Conservation (phyloP, 176 grass and related monocot species). For the Bothriochloa decipiens region DNA sequence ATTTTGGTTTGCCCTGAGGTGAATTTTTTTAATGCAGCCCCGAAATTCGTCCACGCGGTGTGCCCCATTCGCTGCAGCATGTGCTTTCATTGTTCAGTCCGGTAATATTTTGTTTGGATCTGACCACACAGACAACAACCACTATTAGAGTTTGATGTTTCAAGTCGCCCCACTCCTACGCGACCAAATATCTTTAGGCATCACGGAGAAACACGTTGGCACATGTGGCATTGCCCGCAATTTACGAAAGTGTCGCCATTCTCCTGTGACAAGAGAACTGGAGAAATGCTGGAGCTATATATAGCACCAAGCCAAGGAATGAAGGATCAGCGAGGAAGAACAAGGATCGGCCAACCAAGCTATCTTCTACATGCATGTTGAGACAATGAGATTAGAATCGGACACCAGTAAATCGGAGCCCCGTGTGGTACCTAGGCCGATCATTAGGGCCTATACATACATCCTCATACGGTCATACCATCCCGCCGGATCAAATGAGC, state of each 20-base stretch:
- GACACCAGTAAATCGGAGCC: background rate
- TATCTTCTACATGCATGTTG: background rate
- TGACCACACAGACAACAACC: background rate
- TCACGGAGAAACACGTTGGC: background rate
- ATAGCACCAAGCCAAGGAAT: background rate
- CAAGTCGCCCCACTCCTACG: background rate
- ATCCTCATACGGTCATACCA: background rate
- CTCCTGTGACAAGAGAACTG: background rate
- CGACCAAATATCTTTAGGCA: constrained; percentile 24
- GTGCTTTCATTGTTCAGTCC: background rate
- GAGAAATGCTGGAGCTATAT: background rate
- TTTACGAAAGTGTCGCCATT: background rate
- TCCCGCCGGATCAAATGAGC: background rate
- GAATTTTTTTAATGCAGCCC: background rate
- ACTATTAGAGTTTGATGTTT: background rate
- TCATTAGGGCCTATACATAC: background rate
- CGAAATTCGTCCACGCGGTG: background rate
- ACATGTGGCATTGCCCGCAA: constrained; percentile 9
- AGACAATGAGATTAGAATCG: background rate
- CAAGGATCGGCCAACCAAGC: background rate
- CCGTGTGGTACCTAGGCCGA: background rate
- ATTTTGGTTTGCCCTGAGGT: background rate
- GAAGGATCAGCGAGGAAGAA: background rate
- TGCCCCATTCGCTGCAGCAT: background rate
- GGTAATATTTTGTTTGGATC: background rate